Evolutionary conservation across 2,329 filamentous ascomycete species (phyloP).

Genomic region (Septoria petroselini): DNA sequence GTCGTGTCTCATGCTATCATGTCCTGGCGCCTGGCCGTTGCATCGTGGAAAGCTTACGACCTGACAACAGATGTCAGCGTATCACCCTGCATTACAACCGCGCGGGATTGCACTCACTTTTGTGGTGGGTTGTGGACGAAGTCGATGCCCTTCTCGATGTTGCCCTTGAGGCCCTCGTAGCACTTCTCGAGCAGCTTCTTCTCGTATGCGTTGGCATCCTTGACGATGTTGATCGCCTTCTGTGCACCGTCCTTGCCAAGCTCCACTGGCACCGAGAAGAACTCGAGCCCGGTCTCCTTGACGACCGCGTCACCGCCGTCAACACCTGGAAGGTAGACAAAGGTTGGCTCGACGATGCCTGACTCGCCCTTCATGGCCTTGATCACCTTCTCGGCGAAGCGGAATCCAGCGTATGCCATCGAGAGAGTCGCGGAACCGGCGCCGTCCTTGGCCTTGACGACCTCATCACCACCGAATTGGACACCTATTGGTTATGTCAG

Average conservation of each 20-base stretch:
- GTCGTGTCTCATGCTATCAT: constrained; percentile 16
- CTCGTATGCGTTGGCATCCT: constrained; percentile 77
- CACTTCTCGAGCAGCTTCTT: constrained; percentile 77
- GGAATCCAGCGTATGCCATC: constrained; percentile 94
- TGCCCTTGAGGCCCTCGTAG: constrained; percentile 77
- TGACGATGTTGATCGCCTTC: constrained; percentile 78
- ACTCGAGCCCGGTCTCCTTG: constrained; percentile 79
- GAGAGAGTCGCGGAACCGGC: constrained; percentile 86
- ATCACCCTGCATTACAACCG: not conserved
- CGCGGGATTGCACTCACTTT: constrained; percentile 58
- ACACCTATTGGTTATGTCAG: constrained; percentile 53
- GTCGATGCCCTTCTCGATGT: constrained; percentile 89
- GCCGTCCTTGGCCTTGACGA: constrained; percentile 91
- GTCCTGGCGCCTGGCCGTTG: constrained; percentile 3
- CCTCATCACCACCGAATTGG: constrained; percentile 96
- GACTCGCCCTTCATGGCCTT: constrained; percentile 85
- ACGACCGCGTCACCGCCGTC: constrained; percentile 80
- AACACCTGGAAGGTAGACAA: constrained; percentile 89
- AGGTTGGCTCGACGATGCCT: constrained; percentile 90
- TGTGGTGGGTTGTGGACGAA: constrained; percentile 85
- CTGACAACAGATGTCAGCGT: constrained; percentile 1
- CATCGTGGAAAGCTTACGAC: constrained; percentile 3
- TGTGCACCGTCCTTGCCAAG: constrained; percentile 80
- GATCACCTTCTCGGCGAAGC: constrained; percentile 92
- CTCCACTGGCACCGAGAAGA: constrained; percentile 94